Evolutionary conservation across 2,329 filamentous ascomycete genomes (phyloP).

Genomic region (Zarea fungicola): DNA sequence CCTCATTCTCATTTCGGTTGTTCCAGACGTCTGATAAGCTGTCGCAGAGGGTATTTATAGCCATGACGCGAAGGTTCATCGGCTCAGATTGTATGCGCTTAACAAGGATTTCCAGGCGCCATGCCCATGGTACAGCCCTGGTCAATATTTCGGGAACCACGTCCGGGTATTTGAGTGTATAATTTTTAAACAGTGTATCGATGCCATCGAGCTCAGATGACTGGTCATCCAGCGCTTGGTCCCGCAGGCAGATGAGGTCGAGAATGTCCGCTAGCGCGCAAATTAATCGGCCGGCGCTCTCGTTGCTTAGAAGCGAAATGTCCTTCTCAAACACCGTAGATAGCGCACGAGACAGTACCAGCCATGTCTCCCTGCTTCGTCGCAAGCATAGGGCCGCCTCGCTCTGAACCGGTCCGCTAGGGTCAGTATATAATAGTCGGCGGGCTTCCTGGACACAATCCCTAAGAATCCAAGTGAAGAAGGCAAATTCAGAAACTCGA

Average conservation of each 20-base stretch:
- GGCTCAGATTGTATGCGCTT: conserved; percentile 76
- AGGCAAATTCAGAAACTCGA: neutral
- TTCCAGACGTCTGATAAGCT: conserved; percentile 66
- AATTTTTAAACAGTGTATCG: conserved; percentile 17
- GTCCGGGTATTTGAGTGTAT: conserved; percentile 27
- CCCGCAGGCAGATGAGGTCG: conserved; percentile 21
- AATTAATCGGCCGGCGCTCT: conserved; percentile 37
- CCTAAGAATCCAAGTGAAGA: neutral
- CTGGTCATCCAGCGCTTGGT: conserved; percentile 6
- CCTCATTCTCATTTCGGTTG: conserved; percentile 43
- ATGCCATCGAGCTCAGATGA: neutral
- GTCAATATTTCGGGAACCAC: conserved; percentile 29
- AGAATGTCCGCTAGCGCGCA: conserved; percentile 40
- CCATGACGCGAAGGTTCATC: conserved; percentile 83
- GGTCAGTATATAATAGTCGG: neutral
- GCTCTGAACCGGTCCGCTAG: no score
- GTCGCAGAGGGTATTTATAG: conserved; percentile 66
- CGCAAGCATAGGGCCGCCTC: neutral
- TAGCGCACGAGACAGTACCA: neutral
- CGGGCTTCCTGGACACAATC: neutral
- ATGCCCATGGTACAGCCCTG: conserved; percentile 54
- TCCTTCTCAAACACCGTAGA: conserved; percentile 46
- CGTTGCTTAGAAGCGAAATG: conserved; percentile 44
- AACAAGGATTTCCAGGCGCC: conserved; percentile 64
- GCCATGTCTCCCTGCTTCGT: conserved; percentile 3